Base-by-base conservation (phyloP, 129 eudicot genomes). In the Logfia minima region DNA sequence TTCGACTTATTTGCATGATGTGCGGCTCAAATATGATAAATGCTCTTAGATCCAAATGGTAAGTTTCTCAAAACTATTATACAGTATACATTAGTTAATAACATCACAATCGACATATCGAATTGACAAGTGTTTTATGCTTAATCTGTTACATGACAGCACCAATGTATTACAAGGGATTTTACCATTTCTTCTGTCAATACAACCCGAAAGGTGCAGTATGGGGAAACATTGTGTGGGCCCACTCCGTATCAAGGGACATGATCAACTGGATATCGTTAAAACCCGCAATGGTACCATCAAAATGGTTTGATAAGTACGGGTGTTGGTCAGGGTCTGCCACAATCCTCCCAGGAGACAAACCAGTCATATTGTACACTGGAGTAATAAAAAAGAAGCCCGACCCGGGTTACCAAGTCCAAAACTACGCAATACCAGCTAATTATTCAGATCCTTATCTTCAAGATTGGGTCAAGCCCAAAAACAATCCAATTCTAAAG, bases 81-180 rank as follows among this genome's bases (percentile, higher is more conserved):
- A 18, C 23, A 16, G 19, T 55, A 26, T 55, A 1, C 22, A n/a
- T 55, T 4, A 55, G 8, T 16, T 55, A 55, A n/a, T 1, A 55
- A 55, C 22, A 55, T 55, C 8, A 16, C n/a, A 19, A 55, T 4
- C 2, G 8, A 8, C 6, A 31, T 31, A 4, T 63, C 2, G 8
- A 28, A 63, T 13, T 63, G 19, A 63, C 14, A 63, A 28, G 13
- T 63, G n/a, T 13, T 3, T 4, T 31, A 31, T 31, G 34, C 5
- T 63, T 63, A 1, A 26, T 63, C 2, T 6, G 1, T 63, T 63
- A 5, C 8, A 2, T 45, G 17, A 45, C 68, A 63, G 68, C 68
- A 63, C 68, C 68, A 63, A 63, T 63, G 68, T 63, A 63, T 63
- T 63, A 63, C 68, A 63, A 28, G 18, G 68, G 68, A 63, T 63